A percentile compares a stretch with the other conserved stretches of the same genome.
phyloP scores from a whole-genome alignment of 306 rosid genomes.

The Dryas drummondii region DNA sequence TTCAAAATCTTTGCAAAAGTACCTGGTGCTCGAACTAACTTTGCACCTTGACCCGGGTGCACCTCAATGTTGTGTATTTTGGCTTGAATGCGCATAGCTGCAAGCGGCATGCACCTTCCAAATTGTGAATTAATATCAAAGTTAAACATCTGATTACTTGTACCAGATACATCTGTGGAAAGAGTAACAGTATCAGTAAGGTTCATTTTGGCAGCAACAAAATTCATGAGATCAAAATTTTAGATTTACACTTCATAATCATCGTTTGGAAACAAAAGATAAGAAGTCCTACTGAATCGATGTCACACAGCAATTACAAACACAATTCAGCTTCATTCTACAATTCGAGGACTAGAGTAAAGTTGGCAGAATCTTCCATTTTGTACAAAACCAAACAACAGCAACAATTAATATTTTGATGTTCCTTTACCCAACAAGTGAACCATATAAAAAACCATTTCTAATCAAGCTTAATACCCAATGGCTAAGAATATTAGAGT shows the following conservation, averaged over 20 bases:
- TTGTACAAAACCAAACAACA: not conserved
- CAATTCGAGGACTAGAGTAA: not conserved
- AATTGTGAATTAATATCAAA: slow-evolving; percentile 70
- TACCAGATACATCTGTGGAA: slow-evolving; percentile 29
- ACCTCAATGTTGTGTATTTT: slow-evolving; percentile 83
- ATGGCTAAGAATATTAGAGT: too few relatives aligned
- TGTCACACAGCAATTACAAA: not conserved
- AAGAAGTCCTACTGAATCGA: not conserved
- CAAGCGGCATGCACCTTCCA: slow-evolving; percentile 85
- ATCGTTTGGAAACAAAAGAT: not conserved
- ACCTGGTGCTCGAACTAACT: slow-evolving; percentile 87
- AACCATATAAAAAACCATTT: not conserved
- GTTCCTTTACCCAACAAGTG: not conserved
- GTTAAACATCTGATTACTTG: slow-evolving; percentile 39
- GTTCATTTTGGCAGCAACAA: not conserved
- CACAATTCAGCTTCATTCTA: not conserved
- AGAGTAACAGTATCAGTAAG: not conserved
- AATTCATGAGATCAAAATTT: not conserved
- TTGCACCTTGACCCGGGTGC: slow-evolving; percentile 86
- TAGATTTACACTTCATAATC: not conserved
- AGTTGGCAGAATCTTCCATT: not conserved
- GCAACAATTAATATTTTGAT: not conserved
- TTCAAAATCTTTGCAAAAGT: slow-evolving; percentile 81
- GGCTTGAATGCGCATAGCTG: slow-evolving; percentile 82
- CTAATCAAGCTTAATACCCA: not conserved